These are phyloP conservation scores for Phytophthora pinifolia DNA, from an alignment of 352 stramenopile genomes.

Conservation along the genomic window DNA sequence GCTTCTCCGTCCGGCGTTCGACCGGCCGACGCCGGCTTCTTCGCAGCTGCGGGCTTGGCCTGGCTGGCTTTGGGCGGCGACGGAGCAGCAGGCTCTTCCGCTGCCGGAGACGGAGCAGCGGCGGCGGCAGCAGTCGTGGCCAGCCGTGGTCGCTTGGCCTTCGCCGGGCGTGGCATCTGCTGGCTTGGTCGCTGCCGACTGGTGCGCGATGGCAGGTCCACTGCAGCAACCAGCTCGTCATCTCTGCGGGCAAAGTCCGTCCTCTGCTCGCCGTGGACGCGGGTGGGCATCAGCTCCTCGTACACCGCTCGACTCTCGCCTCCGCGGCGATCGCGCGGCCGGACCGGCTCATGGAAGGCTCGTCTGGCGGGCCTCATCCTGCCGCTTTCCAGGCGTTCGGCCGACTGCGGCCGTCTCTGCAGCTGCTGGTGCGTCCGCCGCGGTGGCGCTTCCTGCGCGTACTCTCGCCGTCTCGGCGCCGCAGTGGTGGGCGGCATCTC, in stretches of 20 bases:
- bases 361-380: slow-evolving; percentile 12
- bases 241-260: slow-evolving; percentile 6
- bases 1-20: slow-evolving; percentile 1
- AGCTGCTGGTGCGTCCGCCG: slow-evolving; percentile 26
- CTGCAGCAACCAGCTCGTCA: not conserved
- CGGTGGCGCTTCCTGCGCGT: slow-evolving; percentile 16
- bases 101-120: slow-evolving; percentile 10
- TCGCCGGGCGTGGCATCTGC: slow-evolving; percentile 9
- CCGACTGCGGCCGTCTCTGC: slow-evolving; percentile 8
- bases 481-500: not conserved
- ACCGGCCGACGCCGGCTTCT: slow-evolving; percentile 1
- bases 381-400: slow-evolving; percentile 11
- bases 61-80: slow-evolving; percentile 1
- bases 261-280: not conserved
- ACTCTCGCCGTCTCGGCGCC: slow-evolving; percentile 18
- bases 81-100: not conserved
- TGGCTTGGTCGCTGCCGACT: slow-evolving; percentile 9
- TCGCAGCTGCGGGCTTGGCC: slow-evolving; percentile 14
- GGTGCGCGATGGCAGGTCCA: slow-evolving; percentile 3
- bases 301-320: slow-evolving; percentile 21
- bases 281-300: slow-evolving; percentile 26
- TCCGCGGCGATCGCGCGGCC: slow-evolving; percentile 20
- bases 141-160: slow-evolving; percentile 14
- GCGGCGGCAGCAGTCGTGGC: slow-evolving; percentile 7
- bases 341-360: slow-evolving; percentile 14